Percentiles rank a stretch among this genome's conserved stretches.
phyloP scores from a whole-genome alignment of 2,329 filamentous ascomycete species.

The Emericellopsis atlantica region DNA sequence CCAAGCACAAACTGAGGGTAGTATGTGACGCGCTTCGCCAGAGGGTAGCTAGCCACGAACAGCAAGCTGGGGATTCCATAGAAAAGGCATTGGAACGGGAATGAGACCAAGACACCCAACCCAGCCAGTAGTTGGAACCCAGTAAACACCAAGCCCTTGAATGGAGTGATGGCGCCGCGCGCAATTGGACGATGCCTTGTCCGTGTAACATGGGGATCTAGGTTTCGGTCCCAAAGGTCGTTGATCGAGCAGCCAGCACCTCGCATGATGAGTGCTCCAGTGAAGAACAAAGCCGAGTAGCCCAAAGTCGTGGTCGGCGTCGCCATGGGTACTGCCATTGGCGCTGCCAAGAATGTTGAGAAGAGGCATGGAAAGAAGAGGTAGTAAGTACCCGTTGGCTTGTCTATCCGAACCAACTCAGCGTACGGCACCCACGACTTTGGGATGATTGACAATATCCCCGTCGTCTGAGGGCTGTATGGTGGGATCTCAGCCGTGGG shows the following conservation, averaged over 20 bases:
- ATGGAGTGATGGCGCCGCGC: constrained; percentile 60
- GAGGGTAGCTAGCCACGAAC: constrained; percentile 63
- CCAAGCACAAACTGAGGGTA: constrained; percentile 80
- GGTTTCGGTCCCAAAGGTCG: constrained; percentile 79
- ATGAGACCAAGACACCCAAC: constrained; percentile 62
- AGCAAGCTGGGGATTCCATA: constrained; percentile 66
- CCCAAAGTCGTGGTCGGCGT: constrained; percentile 47
- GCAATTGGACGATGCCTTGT: constrained; percentile 73
- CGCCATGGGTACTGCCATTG: constrained; percentile 49
- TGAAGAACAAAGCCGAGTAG: constrained; percentile 58
- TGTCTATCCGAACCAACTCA: constrained; percentile 70
- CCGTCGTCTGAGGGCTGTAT: constrained; percentile 61
- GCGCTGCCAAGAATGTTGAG: constrained; percentile 69
- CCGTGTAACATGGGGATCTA: constrained; percentile 67
- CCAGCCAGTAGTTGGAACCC: constrained; percentile 63
- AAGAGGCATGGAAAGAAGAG: constrained; percentile 79
- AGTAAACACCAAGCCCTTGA: constrained; percentile 61
- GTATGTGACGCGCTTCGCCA: constrained; percentile 77
- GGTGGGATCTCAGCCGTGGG: constrained; percentile 6
- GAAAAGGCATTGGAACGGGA: constrained; percentile 60
- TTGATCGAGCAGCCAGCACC: constrained; percentile 83
- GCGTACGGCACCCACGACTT: constrained; percentile 64
- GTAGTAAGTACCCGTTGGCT: constrained; percentile 71
- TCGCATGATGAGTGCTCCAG: constrained; percentile 73
- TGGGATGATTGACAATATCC: constrained; percentile 59